A percentile compares a stretch with the other conserved stretches of the same genome.
Evolutionary conservation across 768 basidiomycete species (phyloP).

Genomic region (Nidularia pulvinata): DNA sequence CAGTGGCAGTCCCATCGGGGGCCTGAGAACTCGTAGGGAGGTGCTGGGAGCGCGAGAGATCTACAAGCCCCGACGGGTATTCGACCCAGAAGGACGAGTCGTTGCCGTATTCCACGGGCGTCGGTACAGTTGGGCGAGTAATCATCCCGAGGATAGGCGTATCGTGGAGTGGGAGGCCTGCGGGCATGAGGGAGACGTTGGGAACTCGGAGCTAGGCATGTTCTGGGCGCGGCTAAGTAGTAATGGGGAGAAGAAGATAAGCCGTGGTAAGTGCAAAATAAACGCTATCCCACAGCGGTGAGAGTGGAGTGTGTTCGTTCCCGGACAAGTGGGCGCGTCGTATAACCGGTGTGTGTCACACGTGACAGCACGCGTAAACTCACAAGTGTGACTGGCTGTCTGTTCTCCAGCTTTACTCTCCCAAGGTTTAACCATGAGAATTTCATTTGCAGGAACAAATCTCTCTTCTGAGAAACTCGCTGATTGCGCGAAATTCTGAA

Average conservation of each 20-base stretch:
- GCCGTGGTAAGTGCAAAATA: background rate
- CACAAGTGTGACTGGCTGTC: slow-evolving; percentile 1
- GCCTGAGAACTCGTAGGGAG: slow-evolving; percentile 14
- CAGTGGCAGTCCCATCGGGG: slow-evolving; percentile 7
- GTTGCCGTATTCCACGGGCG: slow-evolving; percentile 54
- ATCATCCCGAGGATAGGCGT: slow-evolving; percentile 44
- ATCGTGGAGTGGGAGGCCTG: slow-evolving; percentile 24
- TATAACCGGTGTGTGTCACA: too few relatives aligned
- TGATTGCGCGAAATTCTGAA: too few relatives aligned
- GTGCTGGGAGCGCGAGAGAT: slow-evolving; percentile 51
- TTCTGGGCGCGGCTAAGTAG: background rate
- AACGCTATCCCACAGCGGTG: background rate
- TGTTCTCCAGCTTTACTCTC: too few relatives aligned
- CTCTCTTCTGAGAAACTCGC: too few relatives aligned
- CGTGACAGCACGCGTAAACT: too few relatives aligned
- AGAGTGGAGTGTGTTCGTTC: background rate
- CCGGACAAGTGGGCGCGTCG: too few relatives aligned
- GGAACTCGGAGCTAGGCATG: too few relatives aligned
- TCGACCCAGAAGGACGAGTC: slow-evolving; percentile 64
- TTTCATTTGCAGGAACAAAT: too few relatives aligned
- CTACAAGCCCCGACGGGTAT: slow-evolving; percentile 63
- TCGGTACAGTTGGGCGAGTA: slow-evolving; percentile 40
- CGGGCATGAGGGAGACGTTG: background rate
- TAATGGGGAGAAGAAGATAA: background rate
- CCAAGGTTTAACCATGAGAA: too few relatives aligned